Evolutionary conservation across 306 rosid species (phyloP).

Genomic region (Vigna trinervia): DNA sequence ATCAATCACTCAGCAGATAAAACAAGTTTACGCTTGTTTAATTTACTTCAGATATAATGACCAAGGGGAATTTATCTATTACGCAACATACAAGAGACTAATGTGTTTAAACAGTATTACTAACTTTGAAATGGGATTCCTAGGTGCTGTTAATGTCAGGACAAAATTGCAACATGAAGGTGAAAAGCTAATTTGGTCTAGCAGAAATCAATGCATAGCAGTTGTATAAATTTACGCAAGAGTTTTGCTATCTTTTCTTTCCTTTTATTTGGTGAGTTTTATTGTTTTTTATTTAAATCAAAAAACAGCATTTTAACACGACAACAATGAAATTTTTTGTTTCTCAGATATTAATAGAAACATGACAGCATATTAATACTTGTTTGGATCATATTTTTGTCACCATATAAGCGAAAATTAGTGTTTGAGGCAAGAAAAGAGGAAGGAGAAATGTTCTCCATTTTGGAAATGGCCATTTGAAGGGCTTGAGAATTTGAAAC

Average conservation of each 20-base stretch:
- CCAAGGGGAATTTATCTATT: constrained; percentile 21
- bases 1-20: constrained; percentile 25
- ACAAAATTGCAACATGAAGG: constrained; percentile 14
- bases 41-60: constrained; percentile 13
- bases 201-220: neutral
- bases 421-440: neutral
- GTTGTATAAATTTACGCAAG: neutral
- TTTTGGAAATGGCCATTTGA: neutral
- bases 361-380: constrained; percentile 16
- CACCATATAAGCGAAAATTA: neutral
- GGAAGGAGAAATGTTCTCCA: neutral
- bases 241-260: neutral
- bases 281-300: neutral
- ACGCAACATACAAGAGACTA: neutral
- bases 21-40: neutral
- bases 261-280: neutral
- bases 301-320: neutral
- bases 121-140: constrained; percentile 7
- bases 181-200: neutral
- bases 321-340: constrained; percentile 17
- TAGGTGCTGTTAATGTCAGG: constrained; percentile 1
- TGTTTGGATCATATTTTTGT: neutral
- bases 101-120: constrained; percentile 7
- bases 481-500: neutral
- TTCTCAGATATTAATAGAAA: constrained; percentile 7